phyloP scores from a whole-genome alignment of 495 filamentous ascomycete species.

The Lasiosphaeris hirsuta region DNA sequence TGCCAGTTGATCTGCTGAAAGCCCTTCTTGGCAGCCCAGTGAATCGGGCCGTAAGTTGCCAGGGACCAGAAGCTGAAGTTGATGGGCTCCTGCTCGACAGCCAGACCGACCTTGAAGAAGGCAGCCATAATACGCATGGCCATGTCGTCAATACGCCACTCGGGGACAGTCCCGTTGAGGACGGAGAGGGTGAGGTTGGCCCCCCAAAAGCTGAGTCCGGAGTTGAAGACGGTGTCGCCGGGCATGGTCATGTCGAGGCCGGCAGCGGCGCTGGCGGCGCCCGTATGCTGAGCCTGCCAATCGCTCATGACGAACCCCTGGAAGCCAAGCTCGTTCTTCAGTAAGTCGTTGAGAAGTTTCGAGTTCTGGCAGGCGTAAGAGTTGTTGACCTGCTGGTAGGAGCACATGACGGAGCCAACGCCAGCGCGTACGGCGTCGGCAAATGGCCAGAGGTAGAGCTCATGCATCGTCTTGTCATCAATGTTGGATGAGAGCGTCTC shows the following conservation, averaged over 20 bases:
- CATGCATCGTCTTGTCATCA: constrained; percentile 93
- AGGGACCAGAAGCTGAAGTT: constrained; percentile 88
- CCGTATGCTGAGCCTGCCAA: constrained; percentile 84
- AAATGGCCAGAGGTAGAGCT: constrained; percentile 79
- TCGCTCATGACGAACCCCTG: constrained; percentile 93
- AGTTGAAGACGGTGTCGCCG: constrained; percentile 74
- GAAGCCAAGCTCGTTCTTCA: constrained; percentile 91
- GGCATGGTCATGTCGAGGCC: constrained; percentile 97
- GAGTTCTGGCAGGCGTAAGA: constrained; percentile 83
- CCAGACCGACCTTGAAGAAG: constrained; percentile 84
- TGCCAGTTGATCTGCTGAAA: constrained; percentile 75
- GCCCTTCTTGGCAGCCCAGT: constrained; percentile 57
- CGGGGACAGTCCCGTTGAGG: constrained; percentile 84
- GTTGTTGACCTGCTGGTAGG: constrained; percentile 89
- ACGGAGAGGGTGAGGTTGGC: constrained; percentile 79
- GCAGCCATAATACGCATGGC: constrained; percentile 88
- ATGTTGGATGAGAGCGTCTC: constrained; percentile 75
- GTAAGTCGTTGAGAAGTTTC: constrained; percentile 70
- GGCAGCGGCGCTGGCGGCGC: constrained; percentile 72
- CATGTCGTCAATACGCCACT: constrained; percentile 93
- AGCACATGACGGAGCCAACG: constrained; percentile 88
- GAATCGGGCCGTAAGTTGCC: constrained; percentile 68
- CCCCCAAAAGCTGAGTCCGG: constrained; percentile 76
- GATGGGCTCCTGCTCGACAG: constrained; percentile 56
- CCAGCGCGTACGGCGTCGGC: constrained; percentile 50